Percentiles rank a stretch among this genome's conserved stretches.
These are phyloP conservation scores for Neocatenulostroma microsporum DNA, from an alignment of 2,329 filamentous ascomycete species.

Conservation along the genomic window DNA sequence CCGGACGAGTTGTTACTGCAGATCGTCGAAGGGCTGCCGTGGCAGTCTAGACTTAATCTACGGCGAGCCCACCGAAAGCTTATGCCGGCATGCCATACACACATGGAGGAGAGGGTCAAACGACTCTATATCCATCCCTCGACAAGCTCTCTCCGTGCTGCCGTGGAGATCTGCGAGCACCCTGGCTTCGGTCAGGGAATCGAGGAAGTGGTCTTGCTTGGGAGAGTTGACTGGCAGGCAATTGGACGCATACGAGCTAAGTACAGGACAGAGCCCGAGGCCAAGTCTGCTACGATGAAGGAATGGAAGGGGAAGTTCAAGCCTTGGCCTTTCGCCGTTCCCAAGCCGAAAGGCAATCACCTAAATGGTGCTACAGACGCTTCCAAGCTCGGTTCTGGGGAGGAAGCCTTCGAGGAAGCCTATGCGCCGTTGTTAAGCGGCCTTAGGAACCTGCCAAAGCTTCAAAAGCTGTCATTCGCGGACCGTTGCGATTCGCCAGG, in stretches of 20 bases:
- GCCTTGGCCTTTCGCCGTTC: too few species aligned
- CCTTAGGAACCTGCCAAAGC: neutral
- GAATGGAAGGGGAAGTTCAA: too few species aligned
- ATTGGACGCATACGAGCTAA: neutral
- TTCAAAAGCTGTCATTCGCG: slow-evolving; percentile 1
- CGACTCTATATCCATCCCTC: slow-evolving; percentile 15
- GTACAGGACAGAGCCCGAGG: neutral
- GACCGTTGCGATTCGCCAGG: neutral
- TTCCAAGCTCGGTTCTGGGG: too few species aligned
- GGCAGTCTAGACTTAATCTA: slow-evolving; percentile 5
- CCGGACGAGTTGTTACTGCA: slow-evolving; percentile 11
- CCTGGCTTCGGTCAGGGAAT: slow-evolving; percentile 8
- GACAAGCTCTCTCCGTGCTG: slow-evolving; percentile 2
- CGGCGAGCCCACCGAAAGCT: slow-evolving; percentile 1
- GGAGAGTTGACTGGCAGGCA: slow-evolving; percentile 5
- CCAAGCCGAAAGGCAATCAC: too few species aligned
- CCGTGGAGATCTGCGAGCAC: slow-evolving; percentile 11
- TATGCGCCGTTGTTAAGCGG: neutral
- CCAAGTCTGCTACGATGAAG: too few species aligned
- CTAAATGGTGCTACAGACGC: too few species aligned
- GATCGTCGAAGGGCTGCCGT: slow-evolving; percentile 6
- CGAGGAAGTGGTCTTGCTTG: slow-evolving; percentile 12
- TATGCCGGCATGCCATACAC: slow-evolving; percentile 3
- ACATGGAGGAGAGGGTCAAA: slow-evolving; percentile 6
- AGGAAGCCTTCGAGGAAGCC: slow-evolving; percentile 1